These are phyloP conservation scores for Mesembryanthemum crystallinum DNA, from an alignment of 148 eudicot species.

Conservation along the genomic window DNA sequence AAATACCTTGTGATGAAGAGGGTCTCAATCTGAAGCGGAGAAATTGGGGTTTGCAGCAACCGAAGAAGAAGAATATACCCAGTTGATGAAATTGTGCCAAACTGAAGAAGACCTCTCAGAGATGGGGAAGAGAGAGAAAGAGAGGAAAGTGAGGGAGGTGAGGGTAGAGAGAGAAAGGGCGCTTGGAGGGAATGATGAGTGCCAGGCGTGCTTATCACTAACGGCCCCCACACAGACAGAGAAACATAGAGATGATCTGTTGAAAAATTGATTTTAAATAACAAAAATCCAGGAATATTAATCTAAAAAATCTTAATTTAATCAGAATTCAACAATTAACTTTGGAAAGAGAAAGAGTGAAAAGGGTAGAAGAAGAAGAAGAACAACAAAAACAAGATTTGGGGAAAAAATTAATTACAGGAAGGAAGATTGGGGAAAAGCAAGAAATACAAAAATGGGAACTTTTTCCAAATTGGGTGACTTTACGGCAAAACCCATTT, in stretches of 20 bases:
- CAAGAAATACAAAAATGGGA: not conserved
- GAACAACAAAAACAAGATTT: not conserved
- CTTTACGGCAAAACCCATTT: slow-evolving; percentile 19
- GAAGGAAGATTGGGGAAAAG: not conserved
- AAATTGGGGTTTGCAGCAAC: slow-evolving; percentile 5
- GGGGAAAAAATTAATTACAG: not conserved
- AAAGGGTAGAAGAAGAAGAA: not conserved
- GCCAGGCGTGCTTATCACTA: slow-evolving; percentile 73
- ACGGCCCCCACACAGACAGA: slow-evolving; percentile 34
- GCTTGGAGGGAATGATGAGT: slow-evolving; percentile 59
- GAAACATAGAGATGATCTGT: slow-evolving; percentile 18
- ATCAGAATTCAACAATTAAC: slow-evolving; percentile 10
- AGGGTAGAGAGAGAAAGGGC: slow-evolving; percentile 26
- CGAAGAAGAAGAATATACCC: slow-evolving; percentile 5
- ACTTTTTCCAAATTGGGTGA: not conserved
- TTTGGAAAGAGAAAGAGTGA: slow-evolving; percentile 3
- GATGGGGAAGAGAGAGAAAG: slow-evolving; percentile 23
- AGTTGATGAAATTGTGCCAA: slow-evolving; percentile 10
- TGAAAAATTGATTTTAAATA: not conserved
- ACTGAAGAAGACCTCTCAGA: slow-evolving; percentile 2
- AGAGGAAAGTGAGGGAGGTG: slow-evolving; percentile 1
- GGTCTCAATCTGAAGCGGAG: slow-evolving; percentile 18
- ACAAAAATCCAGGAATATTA: not conserved
- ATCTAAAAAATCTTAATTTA: slow-evolving; percentile 13
- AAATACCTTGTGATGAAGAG: slow-evolving; percentile 25